Evolutionary conservation across 1,139 yeast species (phyloP), one percentile per base, ranked within the genome.

Genomic region (Pichia sp.): DNA sequence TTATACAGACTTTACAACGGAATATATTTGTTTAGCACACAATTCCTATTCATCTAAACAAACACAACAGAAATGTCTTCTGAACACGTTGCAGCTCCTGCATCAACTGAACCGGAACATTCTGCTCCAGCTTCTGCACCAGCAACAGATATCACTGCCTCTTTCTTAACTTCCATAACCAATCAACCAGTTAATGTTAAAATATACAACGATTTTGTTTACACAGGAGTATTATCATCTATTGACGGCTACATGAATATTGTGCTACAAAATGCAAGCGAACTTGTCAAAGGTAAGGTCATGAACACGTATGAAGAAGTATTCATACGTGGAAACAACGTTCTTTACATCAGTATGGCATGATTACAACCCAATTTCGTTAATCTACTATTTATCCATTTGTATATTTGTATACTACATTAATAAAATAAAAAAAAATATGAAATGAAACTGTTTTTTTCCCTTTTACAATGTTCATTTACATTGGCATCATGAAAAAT

Each of bases 231-330:
- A 7, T 72, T 91, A 45, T 93, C 86, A 54, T 85, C 96, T 37
- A 89, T 91, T 43, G 99, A 91, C 59, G 97, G 98, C 14, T 93
- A 80, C 65, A 89, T 91, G 96, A 93, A 93, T 63, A 82, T 91
- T 42, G 95, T 91, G 5, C 70, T 91, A 54, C 88, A 83, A 45
- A 74, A 79, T 41, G 79, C 95, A 4, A 70, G 74, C 39, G 97
- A 91, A 60, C 66, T 67, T 36, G 75, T 76, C 22, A 74, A 75
- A 40, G 80, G 79, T 14, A 66, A 67, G 39, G 68, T 72, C 38
- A 78, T 78, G 45, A 74, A 72, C 42, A 70, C 70, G 33, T 85
- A 81, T 56, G 52, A 53, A 28, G 97, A 91, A 62, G 93, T 89
- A 16, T 93, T 91, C 62, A 78, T 91, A 49, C 80, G 98, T 65